Evolutionary conservation across 306 rosid genomes (phyloP), one percentile per base, ranked within the genome.

Genomic region (Argentina anserina): DNA sequence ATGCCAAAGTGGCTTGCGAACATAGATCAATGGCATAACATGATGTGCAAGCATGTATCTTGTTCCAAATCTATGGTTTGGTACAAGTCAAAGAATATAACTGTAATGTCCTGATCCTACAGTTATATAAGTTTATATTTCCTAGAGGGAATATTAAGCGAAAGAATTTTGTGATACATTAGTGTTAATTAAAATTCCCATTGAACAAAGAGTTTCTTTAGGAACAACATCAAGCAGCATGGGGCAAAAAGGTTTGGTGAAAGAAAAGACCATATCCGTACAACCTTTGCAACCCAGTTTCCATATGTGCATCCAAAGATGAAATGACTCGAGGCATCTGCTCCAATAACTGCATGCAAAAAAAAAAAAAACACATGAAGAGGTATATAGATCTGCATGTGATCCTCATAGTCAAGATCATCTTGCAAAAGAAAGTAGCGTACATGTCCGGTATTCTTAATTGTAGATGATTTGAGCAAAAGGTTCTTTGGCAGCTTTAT

Each of bases 291-390:
- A 91, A 70, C 63, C 95, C 97, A 70, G 62, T 85, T 70, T 91
- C 99, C 88, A 87, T 86, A 64, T 91, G 81, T 47, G 88, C 99
- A 89, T 94, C 96, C 8, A 91, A 76, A 40, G 92, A 81, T 60
- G 96, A 91, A 81, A 94, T 85, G 21, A 94, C 96, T 40, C 73
- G 67, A 17, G 99, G 99, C 88, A 94, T 85, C 85, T 89, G 96
- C 84, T 81, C 82, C 71, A 94, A 84, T 67, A 89, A 80, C 97
- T 94, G 85, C 80, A 81, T 74, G 70, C 7, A 13, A 49, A 76
- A 82, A 73, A 53, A 73, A n/a, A 63, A 65, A 14, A 66, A 75
- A 41, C 47, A 58, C 26, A n/a, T 46, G 34, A 46, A 4, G 4
- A 26, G 25, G 34, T 75, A 67, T 64, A 29, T 36, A n/a, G 25